Evolutionary conservation across 495 filamentous ascomycete species (phyloP), one percentile per base, ranked within the genome.

Genomic region (Daldinia bambusicola): DNA sequence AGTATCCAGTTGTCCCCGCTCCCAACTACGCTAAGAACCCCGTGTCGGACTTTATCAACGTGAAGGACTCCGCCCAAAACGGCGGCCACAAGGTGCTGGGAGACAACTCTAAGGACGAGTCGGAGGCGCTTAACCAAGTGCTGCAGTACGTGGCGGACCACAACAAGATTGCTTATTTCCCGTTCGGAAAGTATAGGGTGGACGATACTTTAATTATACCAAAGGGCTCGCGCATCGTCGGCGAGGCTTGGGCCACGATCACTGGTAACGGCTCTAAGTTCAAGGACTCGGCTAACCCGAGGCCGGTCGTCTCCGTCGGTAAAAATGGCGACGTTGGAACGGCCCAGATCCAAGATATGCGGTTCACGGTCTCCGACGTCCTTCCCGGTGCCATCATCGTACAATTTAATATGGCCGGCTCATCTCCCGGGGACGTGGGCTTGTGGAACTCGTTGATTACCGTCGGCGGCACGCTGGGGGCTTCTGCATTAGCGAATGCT

Each of bases 401-500:
- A 22, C 80, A 87, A 72, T 80, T 89, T 51, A 91, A 93, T 78
- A 80, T 92, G 55, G 85, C 84, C 0, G 86, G 85, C 14, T 56
- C 66, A 10, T 72, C 74, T 7, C 84, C 84, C 0, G 88, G 88
- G 0, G 85, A 89, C 55, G 88, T 90, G 2, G 88, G 82, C 0
- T 66, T 91, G 55, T 90, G 86, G 86, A 90, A 90, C 71, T 84
- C 81, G 0, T 77, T 89, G 30, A 80, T 88, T 56, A 86, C 85
- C 9, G 84, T 92, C 32, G 90, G 89, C 38, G 89, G 89, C 2
- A 83, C 83, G 1, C 80, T 82, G 3, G 87, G 84, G 0, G 82
- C 83, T 13, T 67, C 75, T 6, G 79, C 65, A 8, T 57, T 81
- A 22, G 74, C 71, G 0, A 50, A 76, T n/a, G 78, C 82, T 2